These are phyloP conservation scores for Aspergillaceae sp. DNA, from an alignment of 2,329 filamentous ascomycete species.

Conservation along the genomic window DNA sequence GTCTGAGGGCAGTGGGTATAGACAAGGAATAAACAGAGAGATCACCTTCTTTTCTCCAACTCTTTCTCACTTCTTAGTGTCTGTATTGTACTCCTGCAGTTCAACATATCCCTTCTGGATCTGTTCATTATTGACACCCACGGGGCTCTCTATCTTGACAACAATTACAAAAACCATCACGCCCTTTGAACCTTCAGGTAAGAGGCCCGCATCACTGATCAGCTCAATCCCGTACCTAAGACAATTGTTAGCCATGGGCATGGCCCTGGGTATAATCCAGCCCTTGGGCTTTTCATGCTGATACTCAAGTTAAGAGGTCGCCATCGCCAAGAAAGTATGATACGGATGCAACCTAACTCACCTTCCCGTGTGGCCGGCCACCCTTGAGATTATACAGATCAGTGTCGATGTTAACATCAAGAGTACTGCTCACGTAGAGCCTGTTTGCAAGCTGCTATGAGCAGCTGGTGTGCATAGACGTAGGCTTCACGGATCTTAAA, in stretches of 20 bases:
- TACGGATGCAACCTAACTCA: background rate
- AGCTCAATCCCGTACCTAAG: background rate
- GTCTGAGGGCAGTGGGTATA: background rate
- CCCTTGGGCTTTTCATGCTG: background rate
- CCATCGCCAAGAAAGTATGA: background rate
- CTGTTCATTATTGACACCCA: background rate
- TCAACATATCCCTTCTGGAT: background rate
- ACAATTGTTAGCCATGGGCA: background rate
- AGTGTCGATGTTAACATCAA: background rate
- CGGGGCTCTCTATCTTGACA: background rate
- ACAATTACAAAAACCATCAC: background rate
- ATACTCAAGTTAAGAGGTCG: background rate
- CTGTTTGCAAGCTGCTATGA: background rate
- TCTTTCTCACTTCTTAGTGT: background rate
- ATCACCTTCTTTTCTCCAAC: background rate
- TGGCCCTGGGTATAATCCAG: background rate
- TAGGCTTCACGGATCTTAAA: background rate
- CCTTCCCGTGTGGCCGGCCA: background rate
- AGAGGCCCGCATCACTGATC: background rate
- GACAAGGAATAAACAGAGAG: background rate
- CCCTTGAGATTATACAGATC: background rate
- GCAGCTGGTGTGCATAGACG: background rate
- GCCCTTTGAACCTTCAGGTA: background rate
- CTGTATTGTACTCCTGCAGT: background rate
- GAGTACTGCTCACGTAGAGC: background rate